A percentile compares a stretch with the other conserved stretches of the same genome.
phyloP scores from a whole-genome alignment of 1,284 basidiomycete genomes.

The Thecaphora frezii region DNA sequence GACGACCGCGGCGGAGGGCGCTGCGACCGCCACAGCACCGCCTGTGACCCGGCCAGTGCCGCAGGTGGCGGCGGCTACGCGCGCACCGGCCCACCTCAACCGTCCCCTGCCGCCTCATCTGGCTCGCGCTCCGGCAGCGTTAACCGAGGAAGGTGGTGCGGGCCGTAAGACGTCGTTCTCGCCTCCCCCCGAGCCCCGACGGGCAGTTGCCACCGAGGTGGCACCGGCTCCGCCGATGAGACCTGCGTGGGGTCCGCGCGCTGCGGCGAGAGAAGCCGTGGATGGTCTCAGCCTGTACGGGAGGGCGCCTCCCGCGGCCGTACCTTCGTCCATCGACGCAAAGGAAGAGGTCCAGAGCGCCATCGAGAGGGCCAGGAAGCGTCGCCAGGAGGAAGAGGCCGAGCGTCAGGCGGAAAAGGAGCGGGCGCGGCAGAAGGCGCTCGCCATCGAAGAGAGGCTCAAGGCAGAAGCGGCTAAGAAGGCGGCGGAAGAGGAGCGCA shows the following conservation, averaged over 20 bases:
- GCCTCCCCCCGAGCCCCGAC: neutral
- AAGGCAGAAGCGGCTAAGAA: slow-evolving; percentile 39
- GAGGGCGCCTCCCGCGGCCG: neutral
- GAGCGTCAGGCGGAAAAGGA: slow-evolving; percentile 44
- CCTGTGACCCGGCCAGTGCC: too few species aligned
- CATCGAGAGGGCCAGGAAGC: slow-evolving; percentile 52
- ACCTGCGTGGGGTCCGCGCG: neutral
- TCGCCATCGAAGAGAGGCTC: slow-evolving; percentile 48
- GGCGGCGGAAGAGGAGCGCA: slow-evolving; percentile 28
- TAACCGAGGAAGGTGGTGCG: neutral
- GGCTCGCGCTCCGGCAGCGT: slow-evolving; percentile 3
- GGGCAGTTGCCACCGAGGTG: too few species aligned
- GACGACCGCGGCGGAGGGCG: too few species aligned
- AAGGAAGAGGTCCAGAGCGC: slow-evolving; percentile 50
- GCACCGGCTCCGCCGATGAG: neutral
- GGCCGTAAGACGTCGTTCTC: neutral
- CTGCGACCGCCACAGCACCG: too few species aligned
- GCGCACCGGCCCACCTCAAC: slow-evolving; percentile 6
- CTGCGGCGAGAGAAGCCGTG: neutral
- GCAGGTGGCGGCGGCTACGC: slow-evolving; percentile 6
- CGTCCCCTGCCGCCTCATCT: slow-evolving; percentile 41
- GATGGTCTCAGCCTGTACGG: neutral
- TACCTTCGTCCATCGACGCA: neutral
- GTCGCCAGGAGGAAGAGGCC: slow-evolving; percentile 52
- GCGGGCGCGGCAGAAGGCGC: slow-evolving; percentile 50